Conservation (phyloP, 768 basidiomycete species). For the Crepidotus variabilis region DNA sequence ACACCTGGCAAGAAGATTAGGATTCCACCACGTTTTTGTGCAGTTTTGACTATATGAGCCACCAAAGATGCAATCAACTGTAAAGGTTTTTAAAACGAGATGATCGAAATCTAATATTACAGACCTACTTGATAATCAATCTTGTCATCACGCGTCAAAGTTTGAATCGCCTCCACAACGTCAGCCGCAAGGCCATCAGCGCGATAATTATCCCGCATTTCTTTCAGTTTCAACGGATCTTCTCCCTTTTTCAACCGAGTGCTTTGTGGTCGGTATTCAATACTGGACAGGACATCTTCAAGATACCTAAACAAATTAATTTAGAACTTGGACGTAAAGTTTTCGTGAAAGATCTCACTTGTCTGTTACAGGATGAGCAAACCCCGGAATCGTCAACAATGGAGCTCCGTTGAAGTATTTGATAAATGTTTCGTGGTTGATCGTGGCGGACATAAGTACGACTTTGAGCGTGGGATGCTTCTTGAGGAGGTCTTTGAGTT, state of each 20-base stretch:
- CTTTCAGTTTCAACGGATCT: constrained; percentile 35
- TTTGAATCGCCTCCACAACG: constrained; percentile 52
- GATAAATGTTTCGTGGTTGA: constrained; percentile 83
- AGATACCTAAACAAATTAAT: constrained; percentile 53
- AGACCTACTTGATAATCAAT: constrained; percentile 69
- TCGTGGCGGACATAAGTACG: constrained; percentile 92
- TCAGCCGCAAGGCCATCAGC: constrained; percentile 50
- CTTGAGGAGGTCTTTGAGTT: constrained; percentile 72
- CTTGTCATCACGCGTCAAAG: constrained; percentile 53
- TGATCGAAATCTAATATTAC: background rate
- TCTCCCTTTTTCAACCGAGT: constrained; percentile 37
- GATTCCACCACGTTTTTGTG: constrained; percentile 56
- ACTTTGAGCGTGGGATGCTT: constrained; percentile 69
- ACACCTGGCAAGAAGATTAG: constrained; percentile 91
- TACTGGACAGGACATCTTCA: constrained; percentile 66
- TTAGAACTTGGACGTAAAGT: background rate
- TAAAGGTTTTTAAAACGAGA: background rate
- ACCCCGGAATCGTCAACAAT: constrained; percentile 79
- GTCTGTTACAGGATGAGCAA: constrained; percentile 74
- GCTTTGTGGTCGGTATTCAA: constrained; percentile 51
- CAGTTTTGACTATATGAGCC: constrained; percentile 52
- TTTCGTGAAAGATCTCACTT: constrained; percentile 39
- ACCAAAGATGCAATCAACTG: constrained; percentile 69
- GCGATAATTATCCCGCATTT: constrained; percentile 45
- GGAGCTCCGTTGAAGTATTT: constrained; percentile 83